These are phyloP conservation scores for Rosa chinensis DNA, from an alignment of 306 rosid species.

Conservation along the genomic window DNA sequence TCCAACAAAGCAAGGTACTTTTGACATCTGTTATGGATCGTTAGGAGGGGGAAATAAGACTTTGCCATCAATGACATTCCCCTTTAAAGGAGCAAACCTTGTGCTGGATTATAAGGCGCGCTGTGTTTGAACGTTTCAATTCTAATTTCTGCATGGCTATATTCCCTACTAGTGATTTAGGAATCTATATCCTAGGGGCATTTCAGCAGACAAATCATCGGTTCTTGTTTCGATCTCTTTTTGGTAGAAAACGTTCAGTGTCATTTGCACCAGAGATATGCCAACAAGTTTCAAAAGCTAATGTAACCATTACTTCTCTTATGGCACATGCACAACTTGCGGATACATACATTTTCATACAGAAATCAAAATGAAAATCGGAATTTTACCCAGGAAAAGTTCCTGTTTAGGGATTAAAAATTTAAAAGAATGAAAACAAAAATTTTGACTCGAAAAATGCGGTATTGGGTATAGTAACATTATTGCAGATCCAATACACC, in stretches of 20 bases:
- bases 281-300: background rate
- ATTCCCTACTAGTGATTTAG: background rate
- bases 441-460: background rate
- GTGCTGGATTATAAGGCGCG: background rate
- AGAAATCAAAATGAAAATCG: background rate
- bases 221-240: background rate
- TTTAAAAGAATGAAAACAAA: background rate
- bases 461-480: background rate
- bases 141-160: background rate
- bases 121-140: background rate
- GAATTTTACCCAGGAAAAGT: background rate
- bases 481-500: background rate
- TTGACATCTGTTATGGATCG: background rate
- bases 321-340: background rate
- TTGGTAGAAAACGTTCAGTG: background rate
- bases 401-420: background rate
- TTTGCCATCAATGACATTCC: background rate
- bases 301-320: background rate
- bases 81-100: background rate
- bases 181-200: conserved; percentile 2
- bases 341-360: background rate
- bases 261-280: conserved; percentile 15
- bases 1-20: background rate
- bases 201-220: conserved; percentile 14
- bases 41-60: background rate